Evolutionary conservation across 768 basidiomycete species (phyloP), one percentile per base, ranked within the genome.

Genomic region (Kwoniella newhampshirensis): DNA sequence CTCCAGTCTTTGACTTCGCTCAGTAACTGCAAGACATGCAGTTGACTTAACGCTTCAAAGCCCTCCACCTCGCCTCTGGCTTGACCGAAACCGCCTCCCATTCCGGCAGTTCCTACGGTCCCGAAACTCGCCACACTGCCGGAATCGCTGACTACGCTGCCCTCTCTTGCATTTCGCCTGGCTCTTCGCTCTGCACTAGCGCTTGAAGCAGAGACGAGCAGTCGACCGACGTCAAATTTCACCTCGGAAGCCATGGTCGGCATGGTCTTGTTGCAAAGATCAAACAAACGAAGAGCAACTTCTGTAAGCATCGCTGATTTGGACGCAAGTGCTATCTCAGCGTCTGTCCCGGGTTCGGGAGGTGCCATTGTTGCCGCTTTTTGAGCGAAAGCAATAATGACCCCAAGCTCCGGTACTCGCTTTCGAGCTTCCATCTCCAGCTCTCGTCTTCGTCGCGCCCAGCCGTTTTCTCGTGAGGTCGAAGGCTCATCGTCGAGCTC

Each of bases 361-460:
- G 66, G 67, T 5, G 65, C 69, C 35, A 72, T 56, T 11, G 73
- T 68, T n/a, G 68, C 71, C 4, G 75, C 67, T 74, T 85, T 70
- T 62, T 91, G 87, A 5, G 87, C 86, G 68, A 92, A 88, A 0
- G 85, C 88, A 9, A 96, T 82, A 52, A 96, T 78, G 48, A 93
- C 89, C 64, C 87, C 84, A 57, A 93, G 86, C 47, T 93, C 92
- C 0, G 94, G 93, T 1, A 93, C 82, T 4, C 90, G 81, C 55
- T 81, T 81, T 26, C 88, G 81, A 28, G 84, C 81, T 75, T 92
- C 89, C 64, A 81, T 80, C 71, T 88, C 86, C n/a, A 91, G 68
- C 60, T 93, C 89, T 30, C 77, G 75, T 42, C 81, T 77, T 32
- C 87, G 76, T 57, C 78, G 81, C n/a, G 78, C 77, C 90, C 91